phyloP scores from a whole-genome alignment of 78 protist genomes.

The Dictyostelium brefeldianum region DNA sequence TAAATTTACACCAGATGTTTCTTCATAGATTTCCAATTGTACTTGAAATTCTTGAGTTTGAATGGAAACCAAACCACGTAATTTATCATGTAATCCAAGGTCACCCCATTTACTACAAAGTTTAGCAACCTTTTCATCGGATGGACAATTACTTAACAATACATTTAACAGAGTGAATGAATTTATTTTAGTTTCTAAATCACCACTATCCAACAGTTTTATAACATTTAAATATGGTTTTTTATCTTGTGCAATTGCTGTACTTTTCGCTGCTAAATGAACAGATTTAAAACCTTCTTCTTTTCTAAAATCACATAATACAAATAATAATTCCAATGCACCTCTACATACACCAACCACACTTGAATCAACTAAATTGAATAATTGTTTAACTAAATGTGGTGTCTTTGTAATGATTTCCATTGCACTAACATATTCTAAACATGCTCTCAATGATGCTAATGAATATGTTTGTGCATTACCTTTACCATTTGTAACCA shows the following conservation, averaged over 20 bases:
- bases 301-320: slow-evolving; percentile 51
- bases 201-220: slow-evolving; percentile 53
- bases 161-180: slow-evolving; percentile 68
- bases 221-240: slow-evolving; percentile 40
- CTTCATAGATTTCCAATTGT: slow-evolving; percentile 72
- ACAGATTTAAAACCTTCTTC: slow-evolving; percentile 73
- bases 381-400: slow-evolving; percentile 56
- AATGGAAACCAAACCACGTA: slow-evolving; percentile 8
- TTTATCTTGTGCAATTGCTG: slow-evolving; percentile 9
- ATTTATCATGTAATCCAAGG: slow-evolving; percentile 56
- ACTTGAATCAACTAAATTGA: slow-evolving; percentile 32
- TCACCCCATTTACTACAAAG: slow-evolving; percentile 68
- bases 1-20: slow-evolving; percentile 29
- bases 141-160: slow-evolving; percentile 52
- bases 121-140: slow-evolving; percentile 23
- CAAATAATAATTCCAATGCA: slow-evolving; percentile 63
- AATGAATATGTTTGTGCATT: slow-evolving; percentile 77
- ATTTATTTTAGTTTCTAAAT: slow-evolving; percentile 66
- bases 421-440: slow-evolving; percentile 79
- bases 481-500: slow-evolving; percentile 47
- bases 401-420: slow-evolving; percentile 74
- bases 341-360: slow-evolving; percentile 79
- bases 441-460: slow-evolving; percentile 66
- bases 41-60: slow-evolving; percentile 68
- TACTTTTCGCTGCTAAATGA: slow-evolving; percentile 65